Base-by-base conservation (phyloP, 2,329 filamentous ascomycete species). In the Fusarium illudens region DNA sequence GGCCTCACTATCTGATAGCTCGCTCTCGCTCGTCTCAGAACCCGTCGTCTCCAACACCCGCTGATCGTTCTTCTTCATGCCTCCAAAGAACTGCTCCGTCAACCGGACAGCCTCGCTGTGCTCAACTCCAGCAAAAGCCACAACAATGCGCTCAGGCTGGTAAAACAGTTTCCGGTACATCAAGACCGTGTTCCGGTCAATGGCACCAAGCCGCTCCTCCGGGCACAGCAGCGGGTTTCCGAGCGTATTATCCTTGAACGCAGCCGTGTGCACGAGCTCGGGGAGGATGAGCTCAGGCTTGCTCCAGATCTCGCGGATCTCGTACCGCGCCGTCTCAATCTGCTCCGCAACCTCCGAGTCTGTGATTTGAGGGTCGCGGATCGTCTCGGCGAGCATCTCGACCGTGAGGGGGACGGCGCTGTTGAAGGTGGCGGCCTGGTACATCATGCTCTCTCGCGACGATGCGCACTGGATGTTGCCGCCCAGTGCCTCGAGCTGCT, bases 381-480 rank as follows among this genome's bases (percentile, higher is more conserved):
- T 96, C 30, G 96, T 98, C 79, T 99, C 96, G 62, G 96, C 95
- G 37, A 99, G 87, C 17, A 99, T 82, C 29, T 86, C 93, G 22
- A 97, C 88, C 12, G 95, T 93, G 9, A 89, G 89, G 7, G 92
- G 90, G 9, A 99, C 94, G 17, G 93, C 91, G 25, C 90, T 91
- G 83, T 99, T 99, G 87, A 99, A 99, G 29, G 94, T 97, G 25
- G 96, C 96, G 2, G 94, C 93, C 80, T 99, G 96, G 83, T 99
- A 99, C 96, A 99, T 99, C 81, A 99, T 88, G 59, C 93, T 93
- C 81, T 99, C 96, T 69, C 96, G 87, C 2, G 94, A 97, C 2
- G 94, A 97, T 11, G 95, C 94, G 81, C 96, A 99, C 81, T 98
- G 94, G 62, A 99, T 95, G 78, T 97, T 97, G 30, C 96, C 96